Evolutionary conservation across 148 eudicot species (phyloP), one percentile per base, ranked within the genome.

Genomic region (Beta vulgaris): DNA sequence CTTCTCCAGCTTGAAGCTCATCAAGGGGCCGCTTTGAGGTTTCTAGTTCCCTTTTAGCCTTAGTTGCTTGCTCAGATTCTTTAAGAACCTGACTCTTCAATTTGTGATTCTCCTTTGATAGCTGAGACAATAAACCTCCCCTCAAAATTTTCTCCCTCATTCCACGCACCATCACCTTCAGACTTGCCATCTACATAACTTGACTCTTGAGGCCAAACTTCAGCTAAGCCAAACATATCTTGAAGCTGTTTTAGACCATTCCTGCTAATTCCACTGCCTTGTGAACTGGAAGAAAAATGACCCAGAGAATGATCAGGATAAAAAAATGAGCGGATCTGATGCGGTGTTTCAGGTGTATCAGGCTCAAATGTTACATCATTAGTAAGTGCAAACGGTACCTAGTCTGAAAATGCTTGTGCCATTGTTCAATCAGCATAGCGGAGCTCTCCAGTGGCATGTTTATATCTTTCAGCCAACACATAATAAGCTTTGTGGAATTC

Each of bases 361-460:
- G 87, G 81, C 65, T 83, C 97, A 59, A 86, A 84, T 67, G 90
- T 76, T 42, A 90, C 85, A 61, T 91, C 98, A 73, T 94, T 97
- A 13, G 82, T 57, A 26, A 85, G 76, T 68, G 72, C 72, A 77
- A 84, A 87, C 2, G 90, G 91, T 23, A 84, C 87, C 80, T 91
- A 87, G 69, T 91, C 82, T 36, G 98, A 93, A 84, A 94, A 94
- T 67, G 96, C 98, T 75, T 80, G 83, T 39, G 90, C 87, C 87
- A 94, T 88, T 25, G 97, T 90, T 80, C 85, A 84, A 49, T 94
- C 97, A 29, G 96, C 98, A 29, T 90, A 89, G 39, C 96, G 90
- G 53, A 95, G 97, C 83, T 95, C 99, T 72, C 97, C 97, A n/a
- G 99, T 92, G 51, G 96, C 96, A 71, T 95, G 91, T 78, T 95